phyloP scores from a whole-genome alignment of 148 eudicot species.

The Hydrangea macrophylla region DNA sequence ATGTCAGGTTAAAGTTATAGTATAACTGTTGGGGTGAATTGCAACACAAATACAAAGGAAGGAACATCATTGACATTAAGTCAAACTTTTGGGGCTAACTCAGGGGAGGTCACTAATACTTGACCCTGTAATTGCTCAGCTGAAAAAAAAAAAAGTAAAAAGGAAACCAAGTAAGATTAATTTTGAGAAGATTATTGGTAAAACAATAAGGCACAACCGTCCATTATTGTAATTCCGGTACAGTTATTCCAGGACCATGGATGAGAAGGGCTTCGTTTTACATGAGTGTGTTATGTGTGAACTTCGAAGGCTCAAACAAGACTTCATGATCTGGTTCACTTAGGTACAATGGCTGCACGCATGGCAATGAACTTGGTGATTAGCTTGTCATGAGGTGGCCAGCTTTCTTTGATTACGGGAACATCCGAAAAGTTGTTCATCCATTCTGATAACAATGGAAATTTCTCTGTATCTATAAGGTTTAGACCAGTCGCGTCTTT shows the following conservation, averaged over 20 bases:
- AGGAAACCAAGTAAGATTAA: no score
- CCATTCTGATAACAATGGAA: conserved; percentile 29
- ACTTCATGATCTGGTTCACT: not conserved
- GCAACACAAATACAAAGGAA: no score
- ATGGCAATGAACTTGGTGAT: no score
- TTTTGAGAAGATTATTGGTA: not conserved
- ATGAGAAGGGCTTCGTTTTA: not conserved
- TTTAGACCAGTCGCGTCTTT: conserved; percentile 23
- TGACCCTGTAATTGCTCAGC: no score
- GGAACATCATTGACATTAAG: not conserved
- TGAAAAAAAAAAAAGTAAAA: no score
- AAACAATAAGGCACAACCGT: not conserved
- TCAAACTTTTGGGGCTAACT: not conserved
- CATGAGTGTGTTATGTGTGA: not conserved
- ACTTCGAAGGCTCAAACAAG: not conserved
- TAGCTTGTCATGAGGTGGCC: no score
- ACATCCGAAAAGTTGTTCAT: conserved; percentile 20
- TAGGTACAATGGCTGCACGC: not conserved
- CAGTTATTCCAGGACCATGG: not conserved
- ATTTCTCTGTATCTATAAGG: conserved; percentile 15
- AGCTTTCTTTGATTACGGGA: no score
- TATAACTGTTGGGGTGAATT: no score
- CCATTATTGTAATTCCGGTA: not conserved
- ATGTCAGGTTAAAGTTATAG: no score
- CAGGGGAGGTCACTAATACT: no score